Percentiles rank a stretch among this genome's conserved stretches.
Evolutionary conservation across 306 rosid genomes (phyloP).

Genomic region (Medicago ruthenica): DNA sequence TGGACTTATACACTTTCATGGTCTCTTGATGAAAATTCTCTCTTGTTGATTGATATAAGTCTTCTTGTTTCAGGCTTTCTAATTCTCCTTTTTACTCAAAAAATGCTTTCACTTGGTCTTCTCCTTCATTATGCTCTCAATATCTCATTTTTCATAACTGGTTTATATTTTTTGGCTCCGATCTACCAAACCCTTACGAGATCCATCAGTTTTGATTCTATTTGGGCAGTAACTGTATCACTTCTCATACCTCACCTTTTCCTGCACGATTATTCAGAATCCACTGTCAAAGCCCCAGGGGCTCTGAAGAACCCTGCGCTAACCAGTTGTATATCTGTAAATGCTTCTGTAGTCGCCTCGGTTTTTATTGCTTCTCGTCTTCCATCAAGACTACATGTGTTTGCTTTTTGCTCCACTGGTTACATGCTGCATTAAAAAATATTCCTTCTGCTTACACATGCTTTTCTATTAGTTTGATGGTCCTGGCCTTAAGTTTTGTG

Average conservation of each 20-base stretch:
- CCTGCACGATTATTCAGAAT: slow-evolving; percentile 87
- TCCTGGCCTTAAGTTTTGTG: slow-evolving; percentile 61
- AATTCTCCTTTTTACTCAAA: slow-evolving; percentile 75
- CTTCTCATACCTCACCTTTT: slow-evolving; percentile 79
- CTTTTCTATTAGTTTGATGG: slow-evolving; percentile 29
- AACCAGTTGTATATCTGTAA: slow-evolving; percentile 77
- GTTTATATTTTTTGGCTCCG: slow-evolving; percentile 84
- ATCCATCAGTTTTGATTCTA: slow-evolving; percentile 91
- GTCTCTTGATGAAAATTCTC: slow-evolving; percentile 70
- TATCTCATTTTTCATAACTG: slow-evolving; percentile 73
- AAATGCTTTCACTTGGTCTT: slow-evolving; percentile 65
- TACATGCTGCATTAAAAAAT: slow-evolving; percentile 62
- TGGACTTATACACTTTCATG: slow-evolving; percentile 81
- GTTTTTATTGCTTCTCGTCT: slow-evolving; percentile 86
- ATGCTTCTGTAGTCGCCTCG: slow-evolving; percentile 90
- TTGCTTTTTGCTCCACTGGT: slow-evolving; percentile 90
- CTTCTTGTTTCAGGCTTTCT: slow-evolving; percentile 43
- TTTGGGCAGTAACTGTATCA: slow-evolving; percentile 75
- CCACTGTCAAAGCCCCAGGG: slow-evolving; percentile 72
- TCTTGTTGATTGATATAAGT: slow-evolving; percentile 68
- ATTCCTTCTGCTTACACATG: slow-evolving; percentile 68
- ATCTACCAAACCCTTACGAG: slow-evolving; percentile 89
- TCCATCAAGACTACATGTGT: slow-evolving; percentile 81
- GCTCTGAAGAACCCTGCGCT: slow-evolving; percentile 67
- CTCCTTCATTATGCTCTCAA: slow-evolving; percentile 75